A percentile compares a stretch with the other conserved stretches of the same genome.
Evolutionary conservation across 768 basidiomycete species (phyloP).

Genomic region (Mycena kentingensis): DNA sequence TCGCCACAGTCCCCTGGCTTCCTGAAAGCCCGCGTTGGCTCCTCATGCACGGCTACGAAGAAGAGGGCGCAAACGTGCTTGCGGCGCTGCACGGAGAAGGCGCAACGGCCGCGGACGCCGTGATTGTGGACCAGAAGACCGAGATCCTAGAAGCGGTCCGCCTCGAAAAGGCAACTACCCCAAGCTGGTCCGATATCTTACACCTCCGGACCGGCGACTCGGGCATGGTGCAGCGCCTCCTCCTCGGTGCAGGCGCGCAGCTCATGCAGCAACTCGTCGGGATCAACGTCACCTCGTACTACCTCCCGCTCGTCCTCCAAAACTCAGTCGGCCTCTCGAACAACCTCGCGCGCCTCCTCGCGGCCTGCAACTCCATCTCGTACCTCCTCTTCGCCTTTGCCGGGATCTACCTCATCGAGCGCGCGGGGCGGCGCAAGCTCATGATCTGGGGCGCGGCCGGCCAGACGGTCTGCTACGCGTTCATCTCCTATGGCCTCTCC

Average conservation of each 20-base stretch:
- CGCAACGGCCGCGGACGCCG: slow-evolving; percentile 37
- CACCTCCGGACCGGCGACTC: slow-evolving; percentile 44
- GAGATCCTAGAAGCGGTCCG: slow-evolving; percentile 48
- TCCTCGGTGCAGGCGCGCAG: slow-evolving; percentile 51
- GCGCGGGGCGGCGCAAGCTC: slow-evolving; percentile 48
- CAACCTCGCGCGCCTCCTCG: slow-evolving; percentile 48
- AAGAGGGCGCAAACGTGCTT: slow-evolving; percentile 44
- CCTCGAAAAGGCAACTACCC: slow-evolving; percentile 43
- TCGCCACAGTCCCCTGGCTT: slow-evolving; percentile 50
- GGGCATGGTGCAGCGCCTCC: slow-evolving; percentile 45
- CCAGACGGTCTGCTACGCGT: slow-evolving; percentile 48
- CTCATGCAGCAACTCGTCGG: slow-evolving; percentile 56
- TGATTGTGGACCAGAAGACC: slow-evolving; percentile 39
- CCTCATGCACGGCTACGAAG: slow-evolving; percentile 45
- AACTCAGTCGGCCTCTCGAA: slow-evolving; percentile 55
- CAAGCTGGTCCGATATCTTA: slow-evolving; percentile 44
- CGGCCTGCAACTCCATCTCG: slow-evolving; percentile 53
- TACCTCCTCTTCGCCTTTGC: slow-evolving; percentile 51
- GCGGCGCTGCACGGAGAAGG: slow-evolving; percentile 45
- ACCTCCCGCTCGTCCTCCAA: slow-evolving; percentile 51
- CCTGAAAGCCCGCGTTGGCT: slow-evolving; percentile 54
- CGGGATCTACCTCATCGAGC: slow-evolving; percentile 49
- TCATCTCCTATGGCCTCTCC: slow-evolving; percentile 45
- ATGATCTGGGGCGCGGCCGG: slow-evolving; percentile 59
- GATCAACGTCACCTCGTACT: slow-evolving; percentile 56